A percentile compares a stretch with the other conserved stretches of the same genome.
These are phyloP conservation scores for Phytophthora nicotianae DNA, from an alignment of 352 stramenopile species.

Conservation along the genomic window DNA sequence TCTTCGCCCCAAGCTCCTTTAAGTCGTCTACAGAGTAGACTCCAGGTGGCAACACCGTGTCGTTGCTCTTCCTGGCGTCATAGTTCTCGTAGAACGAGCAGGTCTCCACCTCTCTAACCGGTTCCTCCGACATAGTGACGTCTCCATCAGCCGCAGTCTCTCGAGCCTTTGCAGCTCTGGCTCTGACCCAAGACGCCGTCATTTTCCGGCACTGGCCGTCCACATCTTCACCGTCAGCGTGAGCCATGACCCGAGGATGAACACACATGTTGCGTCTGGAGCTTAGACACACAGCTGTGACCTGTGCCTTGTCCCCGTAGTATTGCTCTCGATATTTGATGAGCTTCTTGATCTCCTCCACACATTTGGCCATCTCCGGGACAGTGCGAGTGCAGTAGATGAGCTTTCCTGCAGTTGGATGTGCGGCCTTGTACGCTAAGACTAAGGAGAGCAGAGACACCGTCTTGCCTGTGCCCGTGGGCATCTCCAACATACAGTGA, in stretches of 20 bases:
- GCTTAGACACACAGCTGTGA: conserved; percentile 92
- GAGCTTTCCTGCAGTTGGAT: conserved; percentile 96
- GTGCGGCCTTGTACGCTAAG: conserved; percentile 93
- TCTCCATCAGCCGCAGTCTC: conserved; percentile 15
- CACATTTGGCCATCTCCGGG: conserved; percentile 98
- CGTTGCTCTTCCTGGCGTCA: conserved; percentile 87
- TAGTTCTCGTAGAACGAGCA: conserved; percentile 94
- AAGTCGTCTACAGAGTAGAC: conserved; percentile 98
- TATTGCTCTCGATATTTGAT: conserved; percentile 79
- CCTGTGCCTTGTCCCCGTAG: conserved; percentile 55
- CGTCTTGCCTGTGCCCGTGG: conserved; percentile 98
- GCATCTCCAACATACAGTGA: conserved; percentile 99
- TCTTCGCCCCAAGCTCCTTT: conserved; percentile 90
- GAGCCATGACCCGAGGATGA: conserved; percentile 94
- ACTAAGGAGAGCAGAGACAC: conserved; percentile 97
- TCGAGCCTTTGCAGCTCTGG: conserved; percentile 50
- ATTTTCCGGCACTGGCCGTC: conserved; percentile 97
- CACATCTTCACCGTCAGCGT: conserved; percentile 96
- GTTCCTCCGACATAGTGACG: conserved; percentile 5
- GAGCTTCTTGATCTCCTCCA: conserved; percentile 98
- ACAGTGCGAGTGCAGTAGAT: conserved; percentile 99
- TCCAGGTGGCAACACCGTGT: conserved; percentile 90
- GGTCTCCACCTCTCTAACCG: conserved; percentile 52
- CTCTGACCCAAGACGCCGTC: conserved; percentile 97
- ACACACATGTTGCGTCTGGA: conserved; percentile 99